A percentile compares a stretch with the other conserved stretches of the same genome.
These are phyloP conservation scores for Phyllosticta citriasiana DNA, from an alignment of 2,329 filamentous ascomycete genomes.

Conservation along the genomic window DNA sequence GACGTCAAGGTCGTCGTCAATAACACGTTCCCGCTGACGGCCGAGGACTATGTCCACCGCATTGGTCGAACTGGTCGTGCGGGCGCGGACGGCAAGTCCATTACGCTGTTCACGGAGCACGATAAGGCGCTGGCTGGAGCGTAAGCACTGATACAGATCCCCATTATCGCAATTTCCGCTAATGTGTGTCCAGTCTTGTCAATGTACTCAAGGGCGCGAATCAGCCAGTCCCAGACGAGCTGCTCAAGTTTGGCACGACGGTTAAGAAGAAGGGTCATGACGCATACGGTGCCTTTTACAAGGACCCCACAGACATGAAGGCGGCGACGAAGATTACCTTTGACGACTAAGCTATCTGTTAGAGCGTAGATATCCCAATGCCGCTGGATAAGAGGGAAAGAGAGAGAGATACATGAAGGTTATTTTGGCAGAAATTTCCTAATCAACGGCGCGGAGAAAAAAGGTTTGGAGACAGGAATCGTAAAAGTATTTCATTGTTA, in stretches of 20 bases:
- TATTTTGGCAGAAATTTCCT: background rate
- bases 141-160: constrained; percentile 43
- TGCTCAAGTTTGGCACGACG: constrained; percentile 93
- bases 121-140: constrained; percentile 87
- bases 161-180: constrained; percentile 12
- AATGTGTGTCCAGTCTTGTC: constrained; percentile 53
- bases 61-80: constrained; percentile 91
- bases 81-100: constrained; percentile 76
- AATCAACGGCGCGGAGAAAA: background rate
- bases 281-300: constrained; percentile 91
- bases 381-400: background rate
- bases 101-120: constrained; percentile 90
- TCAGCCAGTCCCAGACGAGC: constrained; percentile 78
- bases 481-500: too few species aligned
- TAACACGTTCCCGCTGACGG: constrained; percentile 86
- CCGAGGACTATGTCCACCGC: constrained; percentile 95
- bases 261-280: constrained; percentile 99
- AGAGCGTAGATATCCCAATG: background rate
- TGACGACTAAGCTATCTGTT: constrained; percentile 37
- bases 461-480: background rate
- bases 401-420: background rate
- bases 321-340: constrained; percentile 89
- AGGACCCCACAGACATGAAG: constrained; percentile 74
- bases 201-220: constrained; percentile 92
- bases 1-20: constrained; percentile 93